Evolutionary conservation across 352 stramenopile species (phyloP), one percentile per base, ranked within the genome.

Genomic region (Blastocystis sp.): DNA sequence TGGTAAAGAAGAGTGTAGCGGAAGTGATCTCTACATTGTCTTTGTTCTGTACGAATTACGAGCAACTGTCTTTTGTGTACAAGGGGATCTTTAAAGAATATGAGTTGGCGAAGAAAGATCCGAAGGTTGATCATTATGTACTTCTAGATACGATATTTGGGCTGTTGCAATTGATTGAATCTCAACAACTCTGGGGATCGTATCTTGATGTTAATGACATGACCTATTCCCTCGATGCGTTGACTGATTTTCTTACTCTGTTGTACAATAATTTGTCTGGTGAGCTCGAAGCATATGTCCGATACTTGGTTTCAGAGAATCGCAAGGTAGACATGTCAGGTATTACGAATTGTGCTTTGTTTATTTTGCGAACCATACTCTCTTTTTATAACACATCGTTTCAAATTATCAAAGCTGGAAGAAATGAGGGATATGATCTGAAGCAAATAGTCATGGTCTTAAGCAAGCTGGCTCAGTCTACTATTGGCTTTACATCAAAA

Each of bases 1-100:
- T 84, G n/a, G 43, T 84, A 29, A 84, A 84, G 73, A 84, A 84
- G 73, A 53, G 62, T 34, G 55, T 61, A 29, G 53, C 54, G 4
- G 73, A 84, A 26, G 55, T 61, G 55, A 39, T 84, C 6, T 64
- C 50, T 13, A 53, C 47, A 8, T 34, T 80, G 26, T 80, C 69
- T 11, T 26, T 34, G 26, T 80, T 59, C 34, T 80, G 69, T 56
- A 26, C 61, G 5, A 64, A 45, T 9, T 53, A 37, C 54, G n/a
- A 20, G 8, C 3, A 45, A 5, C 43, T 80, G 2, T 23, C 3
- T 3, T 3, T 54, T 45, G 11, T 84, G 13, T 23, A 69, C 26
- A n/a, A 68, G 13, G 5, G 15, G 2, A 61, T 84, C 20, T 23
- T 84, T 15, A 34, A 64, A 20, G 45, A 45, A 1, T 66, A 84